Evolutionary conservation across 1,284 basidiomycete species (phyloP).

Genomic region (Rhodotorula sp.): DNA sequence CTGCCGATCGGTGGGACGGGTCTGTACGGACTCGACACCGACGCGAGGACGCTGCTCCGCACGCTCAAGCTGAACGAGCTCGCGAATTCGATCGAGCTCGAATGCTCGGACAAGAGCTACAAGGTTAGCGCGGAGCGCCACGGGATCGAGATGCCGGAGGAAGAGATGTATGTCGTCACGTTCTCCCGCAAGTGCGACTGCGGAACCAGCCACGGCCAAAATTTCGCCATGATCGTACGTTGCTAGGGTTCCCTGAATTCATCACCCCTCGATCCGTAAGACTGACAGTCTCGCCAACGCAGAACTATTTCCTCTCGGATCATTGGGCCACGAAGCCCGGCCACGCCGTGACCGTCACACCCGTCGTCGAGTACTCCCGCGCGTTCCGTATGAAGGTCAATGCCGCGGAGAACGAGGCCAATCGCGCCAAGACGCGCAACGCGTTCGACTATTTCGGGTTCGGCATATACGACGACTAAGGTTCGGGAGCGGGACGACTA

Average conservation of each 20-base stretch:
- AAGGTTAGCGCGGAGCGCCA: not conserved
- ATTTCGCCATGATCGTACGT: too few species aligned
- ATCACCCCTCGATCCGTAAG: too few species aligned
- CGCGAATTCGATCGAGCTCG: not conserved
- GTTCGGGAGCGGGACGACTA: not conserved
- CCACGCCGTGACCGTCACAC: too few species aligned
- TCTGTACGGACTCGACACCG: not conserved
- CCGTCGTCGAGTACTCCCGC: too few species aligned
- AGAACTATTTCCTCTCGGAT: too few species aligned
- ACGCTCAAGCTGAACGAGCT: conserved; percentile 3
- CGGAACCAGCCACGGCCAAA: not conserved
- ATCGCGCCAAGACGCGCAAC: too few species aligned
- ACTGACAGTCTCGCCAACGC: too few species aligned
- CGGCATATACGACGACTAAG: not conserved
- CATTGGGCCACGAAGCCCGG: too few species aligned
- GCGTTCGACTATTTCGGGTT: too few species aligned
- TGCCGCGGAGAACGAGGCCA: too few species aligned
- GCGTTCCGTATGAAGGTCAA: too few species aligned
- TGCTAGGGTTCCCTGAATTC: not conserved
- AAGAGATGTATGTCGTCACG: not conserved
- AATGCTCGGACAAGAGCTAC: too few species aligned
- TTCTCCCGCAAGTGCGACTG: not conserved
- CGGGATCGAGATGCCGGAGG: not conserved
- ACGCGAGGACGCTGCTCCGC: not conserved
- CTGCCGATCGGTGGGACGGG: not conserved